Base-by-base conservation (phyloP, 306 rosid genomes). In the Canavalia ensiformis region DNA sequence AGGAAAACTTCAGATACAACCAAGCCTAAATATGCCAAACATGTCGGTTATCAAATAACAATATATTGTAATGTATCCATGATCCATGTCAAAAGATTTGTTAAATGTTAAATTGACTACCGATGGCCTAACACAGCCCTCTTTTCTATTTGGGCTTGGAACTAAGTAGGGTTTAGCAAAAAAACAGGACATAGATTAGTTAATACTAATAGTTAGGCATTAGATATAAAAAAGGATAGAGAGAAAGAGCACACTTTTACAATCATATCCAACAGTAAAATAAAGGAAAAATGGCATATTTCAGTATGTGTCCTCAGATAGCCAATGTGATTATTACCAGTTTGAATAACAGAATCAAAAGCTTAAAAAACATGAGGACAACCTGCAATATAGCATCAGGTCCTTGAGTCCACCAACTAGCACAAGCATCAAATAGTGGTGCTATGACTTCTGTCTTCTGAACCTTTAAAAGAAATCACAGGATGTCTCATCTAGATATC, bases 321-420 rank as follows among this genome's bases (percentile, higher is more conserved):
- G 29, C 55, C 60, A 50, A 45, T 56, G 47, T 50, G 68, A 77
- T 49, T 46, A 65, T 81, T 65, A 64, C 42, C 45, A 70, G 46
- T 78, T 63, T 25, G 37, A 56, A 64, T n/a, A 57, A 56, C 45
- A 74, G 42, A 77, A 70, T 11, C 25, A 83, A 82, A 67, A 54
- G 37, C 12, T 42, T 8, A 46, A 80, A 80, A 79, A 79, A 60
- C 68, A 44, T 42, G 81, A 76, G 72, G 50, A 77, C 84, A 91
- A 95, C 99, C 99, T 91, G 99, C 88, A 95, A 78, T 57, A 83
- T 72, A 84, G 98, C 90, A 89, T 90, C 90, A 67, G 97, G 99
- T 72, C 99, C 99, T 85, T 95, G 99, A 72, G 99, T 95, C 99
- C 99, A 95, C 99, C 99, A 95, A 87, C 99, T 95, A 62, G 98